Evolutionary conservation across 148 eudicot species (phyloP).

Genomic region (Rhododendron simsii): DNA sequence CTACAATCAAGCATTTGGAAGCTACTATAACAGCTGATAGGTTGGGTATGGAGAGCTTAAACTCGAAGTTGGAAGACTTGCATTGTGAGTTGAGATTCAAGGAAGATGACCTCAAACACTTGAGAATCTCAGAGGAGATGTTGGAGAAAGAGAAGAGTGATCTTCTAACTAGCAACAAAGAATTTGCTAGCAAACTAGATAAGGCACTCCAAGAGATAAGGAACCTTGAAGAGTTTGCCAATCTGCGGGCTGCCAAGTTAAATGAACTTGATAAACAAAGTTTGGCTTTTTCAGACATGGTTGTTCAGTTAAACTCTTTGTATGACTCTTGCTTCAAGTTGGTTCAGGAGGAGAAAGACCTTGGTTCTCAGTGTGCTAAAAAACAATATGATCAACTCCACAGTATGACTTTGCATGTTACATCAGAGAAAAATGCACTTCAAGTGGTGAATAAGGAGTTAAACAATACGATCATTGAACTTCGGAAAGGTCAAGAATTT

Average conservation of each 20-base stretch:
- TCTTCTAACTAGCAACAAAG: constrained; percentile 45
- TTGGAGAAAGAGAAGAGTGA: constrained; percentile 56
- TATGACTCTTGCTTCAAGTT: constrained; percentile 46
- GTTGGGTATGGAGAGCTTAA: constrained; percentile 46
- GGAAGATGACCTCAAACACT: constrained; percentile 48
- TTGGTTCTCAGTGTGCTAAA: constrained; percentile 46
- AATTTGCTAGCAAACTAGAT: constrained; percentile 45
- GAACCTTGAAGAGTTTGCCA: constrained; percentile 52
- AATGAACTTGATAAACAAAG: constrained; percentile 67
- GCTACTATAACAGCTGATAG: constrained; percentile 43
- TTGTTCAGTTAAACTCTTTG: constrained; percentile 44
- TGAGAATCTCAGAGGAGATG: constrained; percentile 45
- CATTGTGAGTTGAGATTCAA: constrained; percentile 44
- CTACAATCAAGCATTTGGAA: constrained; percentile 52
- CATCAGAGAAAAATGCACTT: constrained; percentile 60
- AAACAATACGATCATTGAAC: constrained; percentile 51
- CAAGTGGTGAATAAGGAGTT: constrained; percentile 50
- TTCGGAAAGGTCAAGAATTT: constrained; percentile 66
- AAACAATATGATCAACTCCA: constrained; percentile 54
- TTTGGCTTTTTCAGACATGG: constrained; percentile 44
- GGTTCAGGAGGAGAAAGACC: constrained; percentile 48
- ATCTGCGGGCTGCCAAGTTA: constrained; percentile 43
- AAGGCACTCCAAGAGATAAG: constrained; percentile 54
- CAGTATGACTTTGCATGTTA: constrained; percentile 31
- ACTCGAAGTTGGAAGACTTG: constrained; percentile 45